These are phyloP conservation scores for Lyophyllum atratum DNA, from an alignment of 768 basidiomycete species.

Conservation along the genomic window DNA sequence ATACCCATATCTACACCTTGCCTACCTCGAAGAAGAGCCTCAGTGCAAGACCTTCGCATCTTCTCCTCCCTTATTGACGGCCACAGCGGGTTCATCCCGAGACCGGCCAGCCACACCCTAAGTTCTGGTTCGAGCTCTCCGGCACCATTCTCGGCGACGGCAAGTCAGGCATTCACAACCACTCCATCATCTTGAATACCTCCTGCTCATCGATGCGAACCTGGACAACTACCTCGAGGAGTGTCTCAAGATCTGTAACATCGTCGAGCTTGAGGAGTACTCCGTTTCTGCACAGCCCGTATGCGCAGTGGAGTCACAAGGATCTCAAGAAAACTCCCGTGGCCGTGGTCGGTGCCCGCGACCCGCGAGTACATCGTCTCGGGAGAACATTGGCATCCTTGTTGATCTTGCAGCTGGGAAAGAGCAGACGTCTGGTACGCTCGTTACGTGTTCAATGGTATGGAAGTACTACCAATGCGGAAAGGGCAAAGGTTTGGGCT, in stretches of 20 bases:
- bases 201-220: conserved; percentile 99
- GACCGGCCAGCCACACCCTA: conserved; percentile 86
- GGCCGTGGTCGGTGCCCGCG: conserved; percentile 96
- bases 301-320: conserved; percentile 85
- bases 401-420: conserved; percentile 99
- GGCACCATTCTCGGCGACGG: conserved; percentile 99
- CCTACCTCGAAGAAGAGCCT: conserved; percentile 96
- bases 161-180: conserved; percentile 99
- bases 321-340: conserved; percentile 89
- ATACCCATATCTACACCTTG: conserved; percentile 98
- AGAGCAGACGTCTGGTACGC: conserved; percentile 98
- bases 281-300: conserved; percentile 87
- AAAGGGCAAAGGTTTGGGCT: conserved; percentile 97
- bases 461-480: conserved; percentile 99
- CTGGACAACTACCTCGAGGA: conserved; percentile 99
- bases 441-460: conserved; percentile 92
- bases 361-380: conserved; percentile 99
- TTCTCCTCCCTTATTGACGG: conserved; percentile 98
- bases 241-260: conserved; percentile 97
- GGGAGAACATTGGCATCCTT: conserved; percentile 98
- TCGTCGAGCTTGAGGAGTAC: conserved; percentile 98
- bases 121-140: conserved; percentile 97
- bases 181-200: conserved; percentile 99
- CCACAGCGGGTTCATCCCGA: conserved; percentile 95
- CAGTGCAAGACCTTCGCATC: conserved; percentile 87